Percentiles rank a stretch among this genome's conserved stretches.
These are phyloP conservation scores for Beta corolliflora DNA, from an alignment of 179 eudicot species.

Conservation along the genomic window DNA sequence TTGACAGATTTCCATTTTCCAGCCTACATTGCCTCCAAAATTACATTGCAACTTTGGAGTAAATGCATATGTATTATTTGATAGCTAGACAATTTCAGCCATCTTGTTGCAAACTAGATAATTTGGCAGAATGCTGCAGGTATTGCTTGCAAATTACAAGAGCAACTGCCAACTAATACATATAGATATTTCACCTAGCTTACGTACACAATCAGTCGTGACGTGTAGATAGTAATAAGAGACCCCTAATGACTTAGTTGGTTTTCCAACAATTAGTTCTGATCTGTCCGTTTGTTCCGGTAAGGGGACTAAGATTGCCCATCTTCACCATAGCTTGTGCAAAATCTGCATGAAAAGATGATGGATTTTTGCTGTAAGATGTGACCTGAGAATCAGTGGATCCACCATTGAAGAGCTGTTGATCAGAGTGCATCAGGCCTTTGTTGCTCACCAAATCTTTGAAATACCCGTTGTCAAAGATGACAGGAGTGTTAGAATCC, in stretches of 20 bases:
- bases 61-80: background rate
- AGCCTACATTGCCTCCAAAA: background rate
- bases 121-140: background rate
- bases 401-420: conserved; percentile 29
- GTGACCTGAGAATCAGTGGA: conserved; percentile 35
- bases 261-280: conserved; percentile 29
- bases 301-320: conserved; percentile 32
- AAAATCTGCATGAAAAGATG: conserved; percentile 18
- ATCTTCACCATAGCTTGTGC: conserved; percentile 26
- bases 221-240: background rate
- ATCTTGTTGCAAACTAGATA: background rate
- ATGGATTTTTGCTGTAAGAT: conserved; percentile 22
- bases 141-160: background rate
- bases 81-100: background rate
- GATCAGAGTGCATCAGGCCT: conserved; percentile 33
- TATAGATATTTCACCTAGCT: background rate
- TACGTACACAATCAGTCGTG: background rate
- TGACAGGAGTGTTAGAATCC: conserved; percentile 19
- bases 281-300: conserved; percentile 24
- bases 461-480: conserved; percentile 27
- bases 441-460: conserved; percentile 23
- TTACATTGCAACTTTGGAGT: background rate
- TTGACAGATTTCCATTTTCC: too few relatives aligned
- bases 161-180: background rate
- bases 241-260: background rate